Evolutionary conservation across 345 rosid genomes (phyloP), one percentile per base, ranked within the genome.

Genomic region (Punica granatum): DNA sequence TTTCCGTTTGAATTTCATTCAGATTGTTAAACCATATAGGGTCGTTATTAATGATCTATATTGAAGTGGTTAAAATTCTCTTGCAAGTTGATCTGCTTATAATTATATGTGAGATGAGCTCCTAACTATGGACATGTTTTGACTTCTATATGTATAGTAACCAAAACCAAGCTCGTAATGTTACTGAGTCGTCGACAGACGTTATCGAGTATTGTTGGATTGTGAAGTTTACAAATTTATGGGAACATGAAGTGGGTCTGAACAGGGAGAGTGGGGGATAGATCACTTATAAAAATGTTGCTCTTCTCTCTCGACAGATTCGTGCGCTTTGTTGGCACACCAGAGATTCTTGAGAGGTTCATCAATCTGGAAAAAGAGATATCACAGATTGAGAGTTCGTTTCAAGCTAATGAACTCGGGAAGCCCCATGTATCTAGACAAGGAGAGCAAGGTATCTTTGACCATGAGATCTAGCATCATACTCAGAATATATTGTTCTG

Each of bases 321-420:
- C 81, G 94, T 92, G 64, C 82, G 89, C 39, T 92, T 92, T 35
- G 96, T 89, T 65, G 82, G 85, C 71, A 87, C 96, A 34, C 98
- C 98, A 16, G 94, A 90, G 25, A 85, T 89, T 63, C 90, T 92
- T n/a, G 98, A 89, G 82, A 80, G 98, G 72, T 89, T 92, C 66
- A 89, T 84, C 56, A 69, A 63, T 41, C 39, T 92, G 34, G 98
- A 92, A 78, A 85, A 72, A 37, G 96, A 92, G 83, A 92, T 92
- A 62, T 70, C 70, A 77, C 90, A 92, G 75, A 88, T 89, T 46
- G 88, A 89, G 81, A 69, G 69, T 58, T 82, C 92, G 9, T 76
- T 84, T 83, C 88, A 80, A 74, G 85, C 79, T 67, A 81, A 83
- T 71, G 92, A 84, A 64, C 66, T 74, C 41, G 72, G 79, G 44